phyloP scores from a whole-genome alignment of 176 grass and related monocot genomes.

The Secale cereale region DNA sequence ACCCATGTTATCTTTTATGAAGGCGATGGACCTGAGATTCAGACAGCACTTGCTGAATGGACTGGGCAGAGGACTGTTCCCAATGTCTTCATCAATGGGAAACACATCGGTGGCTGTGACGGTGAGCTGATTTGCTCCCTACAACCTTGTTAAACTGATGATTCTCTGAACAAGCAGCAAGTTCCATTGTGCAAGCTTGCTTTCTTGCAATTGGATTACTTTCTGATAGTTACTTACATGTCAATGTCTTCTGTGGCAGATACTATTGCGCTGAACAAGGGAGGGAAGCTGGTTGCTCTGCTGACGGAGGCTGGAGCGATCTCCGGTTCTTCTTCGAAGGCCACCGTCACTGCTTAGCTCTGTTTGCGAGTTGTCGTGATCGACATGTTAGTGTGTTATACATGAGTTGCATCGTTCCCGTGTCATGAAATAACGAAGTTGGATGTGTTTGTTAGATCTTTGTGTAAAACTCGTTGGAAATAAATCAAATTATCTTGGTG shows the following conservation, averaged over 20 bases:
- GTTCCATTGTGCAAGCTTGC: not conserved
- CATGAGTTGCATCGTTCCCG: not conserved
- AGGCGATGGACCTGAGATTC: conserved; percentile 78
- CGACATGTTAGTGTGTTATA: not conserved
- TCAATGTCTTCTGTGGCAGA: conserved; percentile 20
- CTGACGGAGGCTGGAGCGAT: conserved; percentile 74
- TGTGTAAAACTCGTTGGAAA: conserved; percentile 3
- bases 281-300: conserved; percentile 63
- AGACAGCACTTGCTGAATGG: conserved; percentile 69
- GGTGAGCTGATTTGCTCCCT: conserved; percentile 26
- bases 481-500: not conserved
- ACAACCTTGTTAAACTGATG: not conserved
- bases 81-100: conserved; percentile 83
- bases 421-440: conserved; percentile 35
- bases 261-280: conserved; percentile 43
- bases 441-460: not conserved
- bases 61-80: conserved; percentile 80
- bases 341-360: conserved; percentile 16
- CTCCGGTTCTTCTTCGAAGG: conserved; percentile 21
- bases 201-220: not conserved
- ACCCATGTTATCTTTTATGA: conserved; percentile 5
- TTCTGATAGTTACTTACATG: conserved; percentile 10
- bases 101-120: conserved; percentile 74
- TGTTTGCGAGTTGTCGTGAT: not conserved
- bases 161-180: not conserved